Conservation (phyloP, 306 rosid genomes). For the Trifolium pratense region DNA sequence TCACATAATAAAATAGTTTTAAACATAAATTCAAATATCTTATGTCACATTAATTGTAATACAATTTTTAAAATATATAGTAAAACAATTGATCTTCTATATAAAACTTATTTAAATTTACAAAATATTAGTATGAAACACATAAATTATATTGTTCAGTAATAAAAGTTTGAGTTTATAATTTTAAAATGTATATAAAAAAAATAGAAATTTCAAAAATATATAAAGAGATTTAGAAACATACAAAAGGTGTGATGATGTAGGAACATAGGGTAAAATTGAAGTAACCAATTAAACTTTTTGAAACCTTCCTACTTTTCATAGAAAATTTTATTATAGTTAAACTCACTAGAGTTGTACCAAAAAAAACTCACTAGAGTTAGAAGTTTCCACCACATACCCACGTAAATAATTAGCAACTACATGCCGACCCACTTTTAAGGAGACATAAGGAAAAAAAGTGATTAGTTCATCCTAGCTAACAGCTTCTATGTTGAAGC, state of each 20-base stretch:
- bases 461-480: slow-evolving; percentile 7
- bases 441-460: slow-evolving; percentile 36
- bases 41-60: no score
- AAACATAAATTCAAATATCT: neutral
- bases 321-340: neutral
- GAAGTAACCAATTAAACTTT: slow-evolving; percentile 35
- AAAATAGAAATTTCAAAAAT: neutral
- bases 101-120: no score
- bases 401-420: slow-evolving; percentile 27
- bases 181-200: no score
- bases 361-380: slow-evolving; percentile 45
- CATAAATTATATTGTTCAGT: no score
- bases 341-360: slow-evolving; percentile 45
- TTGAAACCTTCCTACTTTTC: slow-evolving; percentile 32
- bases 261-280: slow-evolving; percentile 35
- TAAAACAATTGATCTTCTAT: no score
- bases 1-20: neutral
- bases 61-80: no score
- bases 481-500: slow-evolving; percentile 29
- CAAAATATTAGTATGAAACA: no score
- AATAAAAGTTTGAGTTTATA: no score
- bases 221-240: neutral
- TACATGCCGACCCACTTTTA: no score
- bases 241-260: slow-evolving; percentile 38
- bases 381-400: slow-evolving; percentile 44